Evolutionary conservation across 2,329 filamentous ascomycete genomes (phyloP), one percentile per base, ranked within the genome.

Genomic region (Neofusicoccum umdonicola): DNA sequence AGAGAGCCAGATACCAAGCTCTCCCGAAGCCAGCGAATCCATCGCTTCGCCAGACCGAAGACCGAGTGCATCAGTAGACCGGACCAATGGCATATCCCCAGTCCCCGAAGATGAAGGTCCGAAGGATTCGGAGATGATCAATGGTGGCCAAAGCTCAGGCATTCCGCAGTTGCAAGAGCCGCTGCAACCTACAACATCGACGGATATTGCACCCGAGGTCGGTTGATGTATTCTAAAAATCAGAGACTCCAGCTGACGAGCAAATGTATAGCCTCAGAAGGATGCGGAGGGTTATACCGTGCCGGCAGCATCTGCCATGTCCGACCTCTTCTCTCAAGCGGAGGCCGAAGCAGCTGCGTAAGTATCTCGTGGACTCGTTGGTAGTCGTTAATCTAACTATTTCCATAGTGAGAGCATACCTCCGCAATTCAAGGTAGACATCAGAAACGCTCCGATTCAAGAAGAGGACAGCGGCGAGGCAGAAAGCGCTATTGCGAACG

Each of bases 251-350:
- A 44, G 27, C 52, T 31, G 8, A 57, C 12, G 45, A 31, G 64
- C 37, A 66, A 37, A 4, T 35, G 27, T 11, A 34, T 73, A 83
- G 63, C 77, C 79, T 19, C 70, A 73, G 22, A 91, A 87, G 73
- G 92, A 95, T 72, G 80, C 86, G 0, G 91, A 96, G 68, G 92
- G 91, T 6, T 95, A 88, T 72, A 89, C 85, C 3, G 85, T 94
- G n/a, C 90, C 89, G 0, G 83, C 87, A 0, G 80, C 85, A 82
- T 89, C 74, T 82, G 42, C 56, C 7, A 65, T 54, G 8, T 72
- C 77, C 19, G 82, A 83, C 68, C 78, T 80, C 44, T 80, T 94
- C 65, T 89, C 90, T 0, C 87, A 89, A 73, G 91, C 90, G 7
- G 85, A 93, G 74, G 83, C 84, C 48, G 90, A 93, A 72, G 87